Conservation (phyloP, 768 basidiomycete genomes). For the Suillus luteus region DNA sequence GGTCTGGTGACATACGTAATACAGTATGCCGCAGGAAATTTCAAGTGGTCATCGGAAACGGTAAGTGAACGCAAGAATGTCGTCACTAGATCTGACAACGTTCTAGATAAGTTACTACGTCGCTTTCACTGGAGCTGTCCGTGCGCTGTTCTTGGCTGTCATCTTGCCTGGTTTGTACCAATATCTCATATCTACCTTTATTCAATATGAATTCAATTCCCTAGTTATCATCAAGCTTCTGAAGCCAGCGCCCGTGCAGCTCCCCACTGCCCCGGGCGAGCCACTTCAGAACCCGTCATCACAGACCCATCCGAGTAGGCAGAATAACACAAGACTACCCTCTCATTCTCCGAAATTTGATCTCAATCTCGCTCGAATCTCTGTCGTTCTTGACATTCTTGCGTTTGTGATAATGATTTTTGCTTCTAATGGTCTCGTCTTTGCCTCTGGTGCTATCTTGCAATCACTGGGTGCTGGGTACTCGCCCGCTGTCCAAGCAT, state of each 20-base stretch:
- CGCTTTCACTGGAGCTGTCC: slow-evolving; percentile 51
- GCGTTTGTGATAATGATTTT: slow-evolving; percentile 53
- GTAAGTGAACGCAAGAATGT: slow-evolving; percentile 37
- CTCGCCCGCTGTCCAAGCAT: slow-evolving; percentile 65
- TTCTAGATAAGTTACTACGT: slow-evolving; percentile 74
- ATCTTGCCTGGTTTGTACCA: slow-evolving; percentile 59
- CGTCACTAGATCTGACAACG: slow-evolving; percentile 6
- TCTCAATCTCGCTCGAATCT: slow-evolving; percentile 64
- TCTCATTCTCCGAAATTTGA: slow-evolving; percentile 59
- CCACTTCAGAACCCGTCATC: slow-evolving; percentile 16
- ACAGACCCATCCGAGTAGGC: slow-evolving; percentile 12
- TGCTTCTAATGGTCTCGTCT: slow-evolving; percentile 48
- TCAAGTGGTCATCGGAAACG: slow-evolving; percentile 67
- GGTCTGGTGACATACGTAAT: slow-evolving; percentile 59
- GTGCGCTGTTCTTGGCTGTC: slow-evolving; percentile 56
- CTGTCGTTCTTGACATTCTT: slow-evolving; percentile 56
- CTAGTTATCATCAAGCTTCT: slow-evolving; percentile 57
- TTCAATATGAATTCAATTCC: background rate
- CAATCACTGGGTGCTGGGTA: slow-evolving; percentile 65
- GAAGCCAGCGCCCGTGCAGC: slow-evolving; percentile 41
- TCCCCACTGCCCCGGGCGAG: slow-evolving; percentile 21
- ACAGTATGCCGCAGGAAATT: slow-evolving; percentile 62
- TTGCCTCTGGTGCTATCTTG: slow-evolving; percentile 50
- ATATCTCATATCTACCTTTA: background rate
- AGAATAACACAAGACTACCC: background rate